Base-by-base conservation (phyloP, 2,329 filamentous ascomycete genomes). In the Penicillium sp. region DNA sequence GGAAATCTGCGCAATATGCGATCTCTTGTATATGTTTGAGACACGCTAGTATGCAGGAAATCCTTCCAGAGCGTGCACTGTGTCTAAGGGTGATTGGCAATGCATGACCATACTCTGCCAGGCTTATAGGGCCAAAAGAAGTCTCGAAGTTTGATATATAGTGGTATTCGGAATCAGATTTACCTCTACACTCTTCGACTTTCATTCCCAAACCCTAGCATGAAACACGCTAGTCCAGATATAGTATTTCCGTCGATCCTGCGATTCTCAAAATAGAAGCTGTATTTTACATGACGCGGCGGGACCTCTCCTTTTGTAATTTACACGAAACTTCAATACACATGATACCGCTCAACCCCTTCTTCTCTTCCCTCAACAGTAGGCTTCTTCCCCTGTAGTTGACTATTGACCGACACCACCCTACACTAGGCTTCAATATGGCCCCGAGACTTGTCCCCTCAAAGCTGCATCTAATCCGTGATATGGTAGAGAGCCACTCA, bases 221-320 rank as follows among this genome's bases (percentile, higher is more conserved):
- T 50, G 35, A 50, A 49, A 49, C 47, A 40, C 47, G 33, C 29
- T 49, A 49, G 27, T 27, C 47, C 23, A 40, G 25, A 49, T 49
- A 40, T 22, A 31, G 33, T 40, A 40, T 40, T 6, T 22, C 20
- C 33, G 47, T 49, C 29, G 47, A 49, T 49, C 29, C 47, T 15
- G 29, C 6, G 11, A 12, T 49, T 49, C 47, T 20, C 22, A 49
- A 15, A 49, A 49, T 37, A 49, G 33, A 25, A n/a, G n/a, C 25
- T 20, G 45, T 48, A 33, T 31, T 48, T 48, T 48, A 48, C 27
- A 18, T 29, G 29, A 48, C 22, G 41, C 20, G n/a, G 41, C 20
- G 22, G 22, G 18, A 31, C 43, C 43, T n/a, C 25, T 22, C 25
- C 11, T 46, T 26, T 27, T 31, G 45, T 48, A 48, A 33, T 31